Conservation (phyloP, 257 asterid species). For the Ilex aquifolium region DNA sequence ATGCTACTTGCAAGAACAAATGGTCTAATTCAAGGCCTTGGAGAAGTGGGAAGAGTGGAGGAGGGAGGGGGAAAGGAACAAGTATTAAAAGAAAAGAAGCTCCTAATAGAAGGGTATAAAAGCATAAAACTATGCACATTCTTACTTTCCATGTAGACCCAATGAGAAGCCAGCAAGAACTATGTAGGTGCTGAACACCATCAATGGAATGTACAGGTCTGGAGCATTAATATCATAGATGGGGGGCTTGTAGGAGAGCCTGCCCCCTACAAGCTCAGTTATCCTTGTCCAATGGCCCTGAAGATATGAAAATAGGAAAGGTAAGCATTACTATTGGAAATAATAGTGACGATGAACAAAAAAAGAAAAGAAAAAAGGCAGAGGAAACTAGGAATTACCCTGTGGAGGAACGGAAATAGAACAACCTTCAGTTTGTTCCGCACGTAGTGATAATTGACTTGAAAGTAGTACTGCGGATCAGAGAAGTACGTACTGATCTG, state of each 20-base stretch:
- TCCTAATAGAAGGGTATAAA: not conserved
- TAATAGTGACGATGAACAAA: not conserved
- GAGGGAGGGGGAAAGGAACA: not conserved
- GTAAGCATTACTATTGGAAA: too few species aligned
- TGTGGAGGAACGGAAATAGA: conserved; percentile 26
- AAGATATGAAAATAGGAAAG: not conserved
- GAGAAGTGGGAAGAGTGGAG: too few species aligned
- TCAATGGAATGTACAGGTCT: conserved; percentile 31
- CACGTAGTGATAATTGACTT: conserved; percentile 27
- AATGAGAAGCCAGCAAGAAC: conserved; percentile 32
- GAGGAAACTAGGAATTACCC: conserved; percentile 8
- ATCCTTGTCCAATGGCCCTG: conserved; percentile 33
- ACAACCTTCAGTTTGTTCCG: conserved; percentile 30
- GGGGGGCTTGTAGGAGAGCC: conserved; percentile 29
- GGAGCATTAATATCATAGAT: conserved; percentile 32
- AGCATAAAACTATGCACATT: not conserved
- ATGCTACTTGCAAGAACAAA: too few species aligned
- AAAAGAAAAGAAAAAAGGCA: not conserved
- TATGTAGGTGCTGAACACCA: conserved; percentile 40
- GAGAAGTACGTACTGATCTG: conserved; percentile 30
- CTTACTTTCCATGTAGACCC: conserved; percentile 43
- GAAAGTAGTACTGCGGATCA: conserved; percentile 27
- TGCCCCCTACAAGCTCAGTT: conserved; percentile 26
- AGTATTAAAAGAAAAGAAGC: not conserved
- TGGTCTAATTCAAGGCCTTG: too few species aligned